phyloP scores from a whole-genome alignment of 768 basidiomycete genomes.

The Agrocybe pediades region DNA sequence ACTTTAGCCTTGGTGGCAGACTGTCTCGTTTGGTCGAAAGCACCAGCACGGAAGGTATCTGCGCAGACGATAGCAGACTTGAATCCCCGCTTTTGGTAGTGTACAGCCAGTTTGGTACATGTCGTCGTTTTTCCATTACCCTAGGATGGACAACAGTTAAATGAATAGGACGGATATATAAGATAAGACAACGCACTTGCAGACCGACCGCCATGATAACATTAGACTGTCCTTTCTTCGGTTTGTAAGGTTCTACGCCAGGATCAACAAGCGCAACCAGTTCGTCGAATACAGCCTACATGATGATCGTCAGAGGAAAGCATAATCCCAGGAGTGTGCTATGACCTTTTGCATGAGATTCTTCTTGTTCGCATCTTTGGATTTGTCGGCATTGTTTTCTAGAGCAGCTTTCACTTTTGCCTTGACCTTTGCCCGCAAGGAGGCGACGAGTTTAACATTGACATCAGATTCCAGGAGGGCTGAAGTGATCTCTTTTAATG shows the following conservation, averaged over 20 bases:
- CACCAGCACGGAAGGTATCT: constrained; percentile 98
- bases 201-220: constrained; percentile 98
- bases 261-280: constrained; percentile 95
- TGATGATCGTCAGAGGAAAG: constrained; percentile 4
- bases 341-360: constrained; percentile 88
- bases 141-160: constrained; percentile 37
- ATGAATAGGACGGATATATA: background rate
- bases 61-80: constrained; percentile 98
- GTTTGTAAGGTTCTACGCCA: constrained; percentile 93
- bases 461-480: constrained; percentile 96
- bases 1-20: constrained; percentile 99
- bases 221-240: constrained; percentile 91
- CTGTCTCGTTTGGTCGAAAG: constrained; percentile 98
- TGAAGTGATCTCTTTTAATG: constrained; percentile 93
- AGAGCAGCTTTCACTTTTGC: constrained; percentile 82
- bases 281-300: constrained; percentile 93
- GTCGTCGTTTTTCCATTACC: constrained; percentile 99
- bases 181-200: constrained; percentile 56
- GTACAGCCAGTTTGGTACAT: constrained; percentile 97
- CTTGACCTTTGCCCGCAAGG: constrained; percentile 87
- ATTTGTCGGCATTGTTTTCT: constrained; percentile 62
- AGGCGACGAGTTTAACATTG: constrained; percentile 94
- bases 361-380: constrained; percentile 81
- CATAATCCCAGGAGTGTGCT: background rate
- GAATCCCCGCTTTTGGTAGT: constrained; percentile 96